Conservation (phyloP, 106 monocot genomes). For the Dactylorhiza incarnata region DNA sequence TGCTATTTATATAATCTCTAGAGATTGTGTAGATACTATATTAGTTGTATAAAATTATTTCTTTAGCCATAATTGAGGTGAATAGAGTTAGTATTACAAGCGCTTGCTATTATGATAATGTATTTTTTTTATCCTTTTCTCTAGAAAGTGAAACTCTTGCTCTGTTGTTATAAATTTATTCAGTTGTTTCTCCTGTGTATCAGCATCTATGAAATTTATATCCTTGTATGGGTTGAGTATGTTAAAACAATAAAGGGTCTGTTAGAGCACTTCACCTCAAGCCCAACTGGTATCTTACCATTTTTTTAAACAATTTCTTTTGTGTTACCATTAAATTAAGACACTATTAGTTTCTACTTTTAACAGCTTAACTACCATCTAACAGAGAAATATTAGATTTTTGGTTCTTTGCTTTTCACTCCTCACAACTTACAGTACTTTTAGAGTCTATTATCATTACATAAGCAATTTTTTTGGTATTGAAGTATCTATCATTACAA, state of each 20-base stretch:
- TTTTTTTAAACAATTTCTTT: background rate
- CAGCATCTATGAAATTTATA: background rate
- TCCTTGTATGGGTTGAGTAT: background rate
- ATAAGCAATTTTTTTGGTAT: background rate
- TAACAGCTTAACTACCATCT: background rate
- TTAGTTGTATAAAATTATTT: background rate
- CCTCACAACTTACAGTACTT: background rate
- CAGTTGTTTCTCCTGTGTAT: background rate
- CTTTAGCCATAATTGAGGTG: too few species aligned
- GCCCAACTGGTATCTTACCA: background rate
- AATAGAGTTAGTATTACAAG: too few species aligned
- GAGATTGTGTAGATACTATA: background rate
- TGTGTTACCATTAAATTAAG: background rate
- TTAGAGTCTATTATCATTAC: background rate
- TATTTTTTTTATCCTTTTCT: too few species aligned
- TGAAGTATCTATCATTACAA: slow-evolving; percentile 4
- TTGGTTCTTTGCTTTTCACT: background rate
- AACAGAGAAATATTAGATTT: background rate
- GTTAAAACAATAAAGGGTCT: background rate
- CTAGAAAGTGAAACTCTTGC: background rate
- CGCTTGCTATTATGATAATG: too few species aligned
- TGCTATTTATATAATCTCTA: background rate
- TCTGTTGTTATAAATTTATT: background rate
- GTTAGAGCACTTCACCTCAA: background rate
- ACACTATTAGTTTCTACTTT: background rate